Percentiles rank a stretch among this genome's conserved stretches.
phyloP scores from a whole-genome alignment of 2,329 filamentous ascomycete species.

The Neospermospora avenae region DNA sequence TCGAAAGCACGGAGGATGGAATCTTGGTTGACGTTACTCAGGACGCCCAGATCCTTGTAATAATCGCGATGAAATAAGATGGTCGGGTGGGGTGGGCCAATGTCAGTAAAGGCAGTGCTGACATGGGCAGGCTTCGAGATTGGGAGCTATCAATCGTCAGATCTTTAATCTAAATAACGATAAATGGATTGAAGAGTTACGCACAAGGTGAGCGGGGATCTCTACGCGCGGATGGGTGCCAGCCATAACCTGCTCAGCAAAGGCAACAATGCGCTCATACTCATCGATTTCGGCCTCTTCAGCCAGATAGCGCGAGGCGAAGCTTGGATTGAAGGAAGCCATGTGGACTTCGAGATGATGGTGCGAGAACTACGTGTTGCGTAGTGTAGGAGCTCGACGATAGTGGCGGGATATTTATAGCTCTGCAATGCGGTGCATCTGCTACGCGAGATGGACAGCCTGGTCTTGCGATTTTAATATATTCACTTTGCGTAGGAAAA shows the following conservation, averaged over 20 bases:
- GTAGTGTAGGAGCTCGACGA: no score
- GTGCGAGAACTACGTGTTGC: no score
- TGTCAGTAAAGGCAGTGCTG: not conserved
- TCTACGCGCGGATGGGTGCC: conserved; percentile 3
- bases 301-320: no score
- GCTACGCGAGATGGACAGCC: no score
- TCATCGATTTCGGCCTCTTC: not conserved
- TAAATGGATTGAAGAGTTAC: not conserved
- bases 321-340: no score
- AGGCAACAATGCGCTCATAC: conserved; percentile 7
- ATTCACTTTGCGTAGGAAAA: no score
- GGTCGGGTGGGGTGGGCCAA: not conserved
- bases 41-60: not conserved
- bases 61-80: not conserved
- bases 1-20: not conserved
- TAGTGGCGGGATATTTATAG: no score
- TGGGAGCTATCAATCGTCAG: not conserved
- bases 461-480: no score
- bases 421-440: no score
- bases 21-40: not conserved
- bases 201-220: not conserved
- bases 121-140: not conserved
- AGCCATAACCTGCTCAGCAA: not conserved
- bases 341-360: no score
- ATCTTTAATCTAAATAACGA: not conserved